phyloP scores from a whole-genome alignment of 176 grass and related monocot genomes.

The Oropetium thomaeum region DNA sequence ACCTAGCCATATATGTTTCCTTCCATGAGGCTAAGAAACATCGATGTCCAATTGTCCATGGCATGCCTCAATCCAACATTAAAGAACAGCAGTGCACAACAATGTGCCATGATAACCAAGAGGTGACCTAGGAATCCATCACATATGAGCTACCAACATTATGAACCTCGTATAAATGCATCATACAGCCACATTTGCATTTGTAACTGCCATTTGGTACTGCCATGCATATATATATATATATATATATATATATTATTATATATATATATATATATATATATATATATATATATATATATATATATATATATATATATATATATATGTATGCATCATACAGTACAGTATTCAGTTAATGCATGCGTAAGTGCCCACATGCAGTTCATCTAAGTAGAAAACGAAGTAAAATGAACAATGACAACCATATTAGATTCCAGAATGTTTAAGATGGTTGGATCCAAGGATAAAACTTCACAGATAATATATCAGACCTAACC shows the following conservation, averaged over 20 bases:
- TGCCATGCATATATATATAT: background rate
- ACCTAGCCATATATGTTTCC: constrained; percentile 1
- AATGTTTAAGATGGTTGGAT: background rate
- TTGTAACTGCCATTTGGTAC: background rate
- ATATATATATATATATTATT: too few relatives aligned
- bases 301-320: constrained; percentile 3
- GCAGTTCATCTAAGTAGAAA: constrained; percentile 6
- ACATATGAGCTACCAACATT: constrained; percentile 18
- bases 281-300: background rate
- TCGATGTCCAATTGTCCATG: too few relatives aligned
- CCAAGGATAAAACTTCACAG: background rate
- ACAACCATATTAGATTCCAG: background rate
- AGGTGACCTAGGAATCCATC: constrained; percentile 11
- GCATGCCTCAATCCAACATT: background rate
- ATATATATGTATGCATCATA: background rate
- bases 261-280: constrained; percentile 3
- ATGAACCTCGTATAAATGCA: background rate
- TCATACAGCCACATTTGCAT: background rate
- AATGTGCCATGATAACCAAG: background rate
- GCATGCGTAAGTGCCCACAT: background rate
- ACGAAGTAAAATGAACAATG: background rate
- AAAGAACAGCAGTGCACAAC: background rate
- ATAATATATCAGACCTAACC: constrained; percentile 38
- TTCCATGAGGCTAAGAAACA: constrained; percentile 9
- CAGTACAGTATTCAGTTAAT: background rate